A percentile compares a stretch with the other conserved stretches of the same genome.
These are phyloP conservation scores for Xylaria digitata DNA, from an alignment of 2,329 filamentous ascomycete genomes.

Conservation along the genomic window DNA sequence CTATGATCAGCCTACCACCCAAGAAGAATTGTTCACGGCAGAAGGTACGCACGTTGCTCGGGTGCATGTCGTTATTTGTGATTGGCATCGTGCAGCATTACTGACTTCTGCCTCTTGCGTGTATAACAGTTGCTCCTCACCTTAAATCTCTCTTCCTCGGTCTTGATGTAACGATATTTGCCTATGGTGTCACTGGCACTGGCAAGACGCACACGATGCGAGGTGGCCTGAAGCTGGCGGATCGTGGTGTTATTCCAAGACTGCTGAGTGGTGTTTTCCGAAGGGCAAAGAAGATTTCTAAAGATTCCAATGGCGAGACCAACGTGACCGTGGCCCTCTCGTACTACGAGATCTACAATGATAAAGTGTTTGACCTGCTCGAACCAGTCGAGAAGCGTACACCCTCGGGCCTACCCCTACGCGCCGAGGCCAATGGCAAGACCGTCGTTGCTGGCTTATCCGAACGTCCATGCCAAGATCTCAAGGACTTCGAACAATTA, in stretches of 20 bases:
- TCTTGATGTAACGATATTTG: conserved; percentile 88
- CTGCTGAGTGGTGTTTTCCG: conserved; percentile 88
- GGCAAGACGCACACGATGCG: conserved; percentile 98
- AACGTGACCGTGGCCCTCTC: conserved; percentile 80
- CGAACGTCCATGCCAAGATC: conserved; percentile 81
- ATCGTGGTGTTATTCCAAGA: conserved; percentile 88
- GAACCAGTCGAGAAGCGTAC: conserved; percentile 89
- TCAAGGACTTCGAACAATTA: conserved; percentile 89
- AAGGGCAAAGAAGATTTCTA: conserved; percentile 83
- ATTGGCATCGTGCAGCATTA: not conserved
- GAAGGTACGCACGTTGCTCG: conserved; percentile 71
- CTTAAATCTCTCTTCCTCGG: conserved; percentile 93
- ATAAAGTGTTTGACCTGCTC: conserved; percentile 92
- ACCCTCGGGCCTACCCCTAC: conserved; percentile 79
- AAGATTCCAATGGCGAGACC: conserved; percentile 78
- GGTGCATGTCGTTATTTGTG: conserved; percentile 11
- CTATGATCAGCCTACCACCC: conserved; percentile 81
- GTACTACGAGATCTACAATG: conserved; percentile 98
- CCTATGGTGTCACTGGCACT: conserved; percentile 92
- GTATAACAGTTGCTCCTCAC: conserved; percentile 78
- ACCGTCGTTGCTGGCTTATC: conserved; percentile 88
- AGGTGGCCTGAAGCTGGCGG: conserved; percentile 85
- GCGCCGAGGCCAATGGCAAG: conserved; percentile 87
- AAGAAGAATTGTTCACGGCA: conserved; percentile 87
- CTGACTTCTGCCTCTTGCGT: conserved; percentile 18